Conservation (phyloP, 108 stramenopile genomes). For the Discostella stelligeroides region DNA sequence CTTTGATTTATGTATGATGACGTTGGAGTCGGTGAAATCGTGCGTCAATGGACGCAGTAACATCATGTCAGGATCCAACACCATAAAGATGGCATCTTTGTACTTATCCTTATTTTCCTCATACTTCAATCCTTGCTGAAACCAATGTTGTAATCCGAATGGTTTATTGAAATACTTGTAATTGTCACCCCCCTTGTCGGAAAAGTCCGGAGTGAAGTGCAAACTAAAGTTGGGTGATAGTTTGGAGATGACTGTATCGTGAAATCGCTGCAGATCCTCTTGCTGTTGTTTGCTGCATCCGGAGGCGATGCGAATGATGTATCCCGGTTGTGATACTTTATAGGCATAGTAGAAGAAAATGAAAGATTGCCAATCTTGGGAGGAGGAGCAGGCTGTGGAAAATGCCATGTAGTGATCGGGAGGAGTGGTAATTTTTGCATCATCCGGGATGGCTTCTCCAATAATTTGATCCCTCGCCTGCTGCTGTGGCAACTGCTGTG, state of each 20-base stretch:
- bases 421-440: not conserved
- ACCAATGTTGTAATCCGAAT: constrained; percentile 83
- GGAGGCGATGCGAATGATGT: constrained; percentile 92
- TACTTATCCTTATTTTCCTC: constrained; percentile 46
- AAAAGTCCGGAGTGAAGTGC: constrained; percentile 77
- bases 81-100: constrained; percentile 69
- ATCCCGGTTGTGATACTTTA: constrained; percentile 77
- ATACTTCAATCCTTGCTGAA: constrained; percentile 68
- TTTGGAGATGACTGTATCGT: constrained; percentile 47
- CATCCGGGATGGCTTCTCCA: no score
- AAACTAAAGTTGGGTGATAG: constrained; percentile 59
- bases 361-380: constrained; percentile 95
- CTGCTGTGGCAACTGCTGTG: no score
- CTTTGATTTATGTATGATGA: constrained; percentile 38
- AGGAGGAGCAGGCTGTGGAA: constrained; percentile 85
- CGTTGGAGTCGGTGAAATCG: constrained; percentile 70
- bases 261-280: constrained; percentile 25
- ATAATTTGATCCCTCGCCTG: no score
- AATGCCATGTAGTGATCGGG: constrained; percentile 60
- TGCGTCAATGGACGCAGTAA: constrained; percentile 74
- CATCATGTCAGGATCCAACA: constrained; percentile 88
- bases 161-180: constrained; percentile 96
- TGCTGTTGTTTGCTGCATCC: constrained; percentile 56
- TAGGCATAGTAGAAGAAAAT: constrained; percentile 82
- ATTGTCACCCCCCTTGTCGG: constrained; percentile 41